Percentiles rank a stretch among this genome's conserved stretches.
Evolutionary conservation across 768 basidiomycete species (phyloP).

Genomic region (Russula vinacea): DNA sequence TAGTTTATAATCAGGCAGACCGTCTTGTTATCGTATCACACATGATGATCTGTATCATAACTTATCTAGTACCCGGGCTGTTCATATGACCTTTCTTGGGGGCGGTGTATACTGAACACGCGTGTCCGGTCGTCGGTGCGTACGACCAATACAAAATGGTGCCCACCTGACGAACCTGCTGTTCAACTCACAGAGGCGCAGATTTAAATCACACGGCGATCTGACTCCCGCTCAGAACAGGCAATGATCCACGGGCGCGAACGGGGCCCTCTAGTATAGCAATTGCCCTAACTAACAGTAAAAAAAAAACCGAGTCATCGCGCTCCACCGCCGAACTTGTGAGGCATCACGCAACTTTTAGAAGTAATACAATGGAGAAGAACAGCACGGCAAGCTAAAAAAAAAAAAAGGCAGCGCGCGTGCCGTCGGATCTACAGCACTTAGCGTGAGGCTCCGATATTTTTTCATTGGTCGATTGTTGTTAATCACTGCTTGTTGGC

Average conservation of each 20-base stretch:
- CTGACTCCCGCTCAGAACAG: neutral
- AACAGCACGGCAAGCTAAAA: neutral
- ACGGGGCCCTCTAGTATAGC: neutral
- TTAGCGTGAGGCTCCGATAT: neutral
- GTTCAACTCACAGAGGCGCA: neutral
- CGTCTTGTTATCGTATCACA: constrained; percentile 9
- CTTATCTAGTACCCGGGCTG: neutral
- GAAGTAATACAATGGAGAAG: neutral
- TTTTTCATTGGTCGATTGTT: neutral
- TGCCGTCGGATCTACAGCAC: neutral
- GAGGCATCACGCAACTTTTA: neutral
- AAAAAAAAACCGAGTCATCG: neutral
- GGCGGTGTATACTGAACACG: neutral
- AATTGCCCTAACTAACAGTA: neutral
- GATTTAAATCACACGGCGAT: neutral
- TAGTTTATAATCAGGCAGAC: constrained; percentile 3
- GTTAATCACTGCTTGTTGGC: neutral
- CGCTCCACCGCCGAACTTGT: neutral
- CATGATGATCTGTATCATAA: constrained; percentile 13
- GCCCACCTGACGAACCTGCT: constrained; percentile 9
- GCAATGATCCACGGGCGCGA: neutral
- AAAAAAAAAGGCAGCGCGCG: neutral
- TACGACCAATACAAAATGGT: neutral
- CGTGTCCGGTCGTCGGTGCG: neutral
- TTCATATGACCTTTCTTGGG: constrained; percentile 18